Evolutionary conservation across 257 asterid species (phyloP), one percentile per base, ranked within the genome.

Genomic region (Eucommia ulmoides): DNA sequence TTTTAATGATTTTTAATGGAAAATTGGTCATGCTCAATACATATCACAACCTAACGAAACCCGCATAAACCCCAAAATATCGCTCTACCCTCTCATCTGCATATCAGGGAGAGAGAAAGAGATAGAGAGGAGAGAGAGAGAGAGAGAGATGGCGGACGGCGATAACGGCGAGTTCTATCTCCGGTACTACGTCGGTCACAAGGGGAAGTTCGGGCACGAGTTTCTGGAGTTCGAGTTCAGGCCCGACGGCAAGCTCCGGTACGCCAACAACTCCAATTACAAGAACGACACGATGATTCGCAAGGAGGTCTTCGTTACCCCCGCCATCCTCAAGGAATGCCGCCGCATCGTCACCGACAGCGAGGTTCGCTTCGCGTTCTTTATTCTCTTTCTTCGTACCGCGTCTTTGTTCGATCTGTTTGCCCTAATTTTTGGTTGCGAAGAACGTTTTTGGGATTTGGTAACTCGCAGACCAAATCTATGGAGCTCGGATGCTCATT

Each of bases 211-310:
- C 68, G 95, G 97, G 8, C 97, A 88, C 74, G 95, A 88, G 51
- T 88, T 88, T 59, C 35, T 88, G 55, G 97, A 88, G 56, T 88
- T 88, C 67, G 95, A 88, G 79, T 82, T 88, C 67, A 67, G 95
- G 19, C 95, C 95, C 4, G 95, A 88, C 53, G 94, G 97, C 23
- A 88, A 88, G 81, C 95, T 88, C 56, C 84, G 97, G 1, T 88
- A 88, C 48, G 97, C 97, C 53, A 88, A 81, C 74, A 84, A 88
- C 68, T 88, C 97, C 24, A 88, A 88, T 76, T 89, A 89, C 80
- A 89, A 89, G 77, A 89, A 89, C 72, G 96, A 89, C 42, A 85
- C 96, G 8, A 85, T 89, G 98, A 89, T 89, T 55, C 98, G 96
- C 59, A 89, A 89, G 62, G 98, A 89, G 79, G 74, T 89, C 20